These are phyloP conservation scores for Suillus paluster DNA, from an alignment of 768 basidiomycete genomes.

Conservation along the genomic window DNA sequence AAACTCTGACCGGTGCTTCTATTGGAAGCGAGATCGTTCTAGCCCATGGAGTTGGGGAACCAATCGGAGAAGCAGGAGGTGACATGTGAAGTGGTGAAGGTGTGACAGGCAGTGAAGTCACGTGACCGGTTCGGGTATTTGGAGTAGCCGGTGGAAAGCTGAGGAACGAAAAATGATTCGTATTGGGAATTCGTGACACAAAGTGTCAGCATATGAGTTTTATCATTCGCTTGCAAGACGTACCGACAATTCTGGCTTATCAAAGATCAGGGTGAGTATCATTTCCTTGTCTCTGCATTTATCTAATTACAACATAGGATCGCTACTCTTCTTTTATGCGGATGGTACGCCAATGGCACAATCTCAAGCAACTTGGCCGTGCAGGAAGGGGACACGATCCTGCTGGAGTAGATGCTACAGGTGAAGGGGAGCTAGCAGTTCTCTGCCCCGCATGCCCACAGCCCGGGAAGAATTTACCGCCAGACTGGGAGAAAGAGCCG, in stretches of 20 bases:
- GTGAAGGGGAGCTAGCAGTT: slow-evolving; percentile 22
- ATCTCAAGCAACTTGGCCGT: slow-evolving; percentile 28
- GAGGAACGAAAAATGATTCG: too few species aligned
- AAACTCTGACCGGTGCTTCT: too few species aligned
- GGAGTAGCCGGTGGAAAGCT: too few species aligned
- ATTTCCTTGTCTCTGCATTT: neutral
- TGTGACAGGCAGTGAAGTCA: too few species aligned
- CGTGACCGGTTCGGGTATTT: too few species aligned
- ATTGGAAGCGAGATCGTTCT: too few species aligned
- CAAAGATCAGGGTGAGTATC: slow-evolving; percentile 13
- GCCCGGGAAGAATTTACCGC: slow-evolving; percentile 22
- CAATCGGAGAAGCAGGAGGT: too few species aligned
- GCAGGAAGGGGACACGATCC: slow-evolving; percentile 23
- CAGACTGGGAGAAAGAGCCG: slow-evolving; percentile 2
- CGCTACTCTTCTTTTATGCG: slow-evolving; percentile 13
- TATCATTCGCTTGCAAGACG: too few species aligned
- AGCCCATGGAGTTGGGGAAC: too few species aligned
- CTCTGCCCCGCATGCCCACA: slow-evolving; percentile 33
- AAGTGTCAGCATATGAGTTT: too few species aligned
- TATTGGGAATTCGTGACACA: too few species aligned
- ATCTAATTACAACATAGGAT: slow-evolving; percentile 9
- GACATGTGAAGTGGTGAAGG: too few species aligned
- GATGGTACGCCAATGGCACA: slow-evolving; percentile 19
- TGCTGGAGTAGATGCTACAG: neutral
- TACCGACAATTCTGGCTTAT: slow-evolving; percentile 36